Base-by-base conservation (phyloP, 164 flowering plant species). In the Tinospora cordifolia region DNA sequence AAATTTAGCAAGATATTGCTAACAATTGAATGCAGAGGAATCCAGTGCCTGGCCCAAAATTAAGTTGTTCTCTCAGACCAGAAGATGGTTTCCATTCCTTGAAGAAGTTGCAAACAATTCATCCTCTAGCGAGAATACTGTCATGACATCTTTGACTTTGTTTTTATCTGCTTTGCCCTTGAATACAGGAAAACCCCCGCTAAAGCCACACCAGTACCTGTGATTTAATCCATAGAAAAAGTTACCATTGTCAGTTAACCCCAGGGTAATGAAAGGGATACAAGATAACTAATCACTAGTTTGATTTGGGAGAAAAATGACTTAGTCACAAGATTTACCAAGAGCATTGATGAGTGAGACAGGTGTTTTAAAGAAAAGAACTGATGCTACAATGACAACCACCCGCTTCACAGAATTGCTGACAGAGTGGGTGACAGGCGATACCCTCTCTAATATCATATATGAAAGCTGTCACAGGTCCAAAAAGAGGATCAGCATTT, bases 321-420 rank as follows among this genome's bases (percentile, higher is more conserved):
- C 36, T 30, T 30, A 8, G 36, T 8, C 0, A 68, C 58, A 72
- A 40, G 57, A 24, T 41, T 76, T 89, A 95, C 99, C 99, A 11
- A 92, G 13, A 62, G 94, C 60, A 75, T 95, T 95, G 75, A 87
- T 76, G 13, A 86, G 84, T 15, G 90, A 84, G 68, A 92, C 92
- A 14, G 97, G 91, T n/a, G 96, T 85, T 66, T 71, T 72, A 87
- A 95, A 95, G 90, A 95, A 87, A 78, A 92, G 72, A 69, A 92
- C 91, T 24, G 99, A 90, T 65, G 94, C 78, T 46, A 89, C 92
- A 59, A 95, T 95, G 54, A 92, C 97, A 41, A 90, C 94, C 79
- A 95, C 99, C 15, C 99, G 86, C 86, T 95, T 94, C 75, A 95
- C 97, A 76, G 96, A 92, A 70, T 92, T 92, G 27, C 97, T 93